A percentile compares a stretch with the other conserved stretches of the same genome.
Conservation (phyloP, 352 stramenopile genomes). For the Phytopythium chamaehyphon region DNA sequence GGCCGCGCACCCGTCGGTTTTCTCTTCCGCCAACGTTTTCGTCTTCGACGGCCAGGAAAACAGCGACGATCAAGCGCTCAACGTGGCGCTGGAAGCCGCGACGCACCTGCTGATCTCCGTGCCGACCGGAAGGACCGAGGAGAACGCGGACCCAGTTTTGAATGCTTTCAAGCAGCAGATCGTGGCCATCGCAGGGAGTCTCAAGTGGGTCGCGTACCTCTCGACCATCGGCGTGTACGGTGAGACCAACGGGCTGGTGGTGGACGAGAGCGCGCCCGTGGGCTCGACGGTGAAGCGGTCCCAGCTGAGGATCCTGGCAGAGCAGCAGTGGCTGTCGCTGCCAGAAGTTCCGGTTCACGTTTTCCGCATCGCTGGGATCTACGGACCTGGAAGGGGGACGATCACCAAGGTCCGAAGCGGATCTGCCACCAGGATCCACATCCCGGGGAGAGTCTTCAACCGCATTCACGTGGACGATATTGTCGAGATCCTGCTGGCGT, state of each 20-base stretch:
- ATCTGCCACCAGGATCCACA: slow-evolving; percentile 58
- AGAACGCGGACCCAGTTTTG: slow-evolving; percentile 69
- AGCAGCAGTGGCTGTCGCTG: slow-evolving; percentile 71
- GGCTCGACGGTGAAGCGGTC: slow-evolving; percentile 59
- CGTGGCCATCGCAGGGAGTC: slow-evolving; percentile 32
- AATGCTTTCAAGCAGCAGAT: slow-evolving; percentile 37
- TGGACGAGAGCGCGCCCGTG: slow-evolving; percentile 81
- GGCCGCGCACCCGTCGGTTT: slow-evolving; percentile 28
- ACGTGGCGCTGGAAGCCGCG: slow-evolving; percentile 42
- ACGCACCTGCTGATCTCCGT: slow-evolving; percentile 83
- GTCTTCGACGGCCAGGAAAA: slow-evolving; percentile 82
- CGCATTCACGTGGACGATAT: slow-evolving; percentile 91
- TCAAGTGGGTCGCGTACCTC: slow-evolving; percentile 89
- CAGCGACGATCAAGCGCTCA: slow-evolving; percentile 27
- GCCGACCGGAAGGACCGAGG: slow-evolving; percentile 38
- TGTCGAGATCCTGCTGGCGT: slow-evolving; percentile 68
- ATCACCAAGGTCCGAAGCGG: slow-evolving; percentile 76
- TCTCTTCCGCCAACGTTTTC: slow-evolving; percentile 58
- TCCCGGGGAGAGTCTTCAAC: slow-evolving; percentile 81
- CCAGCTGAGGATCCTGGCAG: slow-evolving; percentile 72
- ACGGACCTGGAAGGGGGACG: slow-evolving; percentile 81
- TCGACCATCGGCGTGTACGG: slow-evolving; percentile 94
- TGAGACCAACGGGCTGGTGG: slow-evolving; percentile 76
- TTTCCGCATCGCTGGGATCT: slow-evolving; percentile 91
- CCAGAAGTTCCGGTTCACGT: slow-evolving; percentile 65